These are phyloP conservation scores for Acer yangbiense DNA, from an alignment of 345 rosid genomes.

Conservation along the genomic window DNA sequence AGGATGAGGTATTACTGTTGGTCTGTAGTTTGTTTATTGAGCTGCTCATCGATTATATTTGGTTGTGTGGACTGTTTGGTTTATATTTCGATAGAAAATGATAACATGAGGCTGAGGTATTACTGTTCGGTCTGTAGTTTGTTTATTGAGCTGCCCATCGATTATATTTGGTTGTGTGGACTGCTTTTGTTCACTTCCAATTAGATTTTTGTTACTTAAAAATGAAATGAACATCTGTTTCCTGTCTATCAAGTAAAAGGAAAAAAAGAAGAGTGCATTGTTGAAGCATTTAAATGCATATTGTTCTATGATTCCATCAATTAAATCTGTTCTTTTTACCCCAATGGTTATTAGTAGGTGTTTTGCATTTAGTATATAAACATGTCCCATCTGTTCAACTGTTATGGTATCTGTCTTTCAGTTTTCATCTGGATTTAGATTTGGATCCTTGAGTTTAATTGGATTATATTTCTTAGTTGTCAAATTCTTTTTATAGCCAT, in stretches of 20 bases:
- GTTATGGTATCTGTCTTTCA: slow-evolving; percentile 6
- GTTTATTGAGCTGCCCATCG: background rate
- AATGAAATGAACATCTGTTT: background rate
- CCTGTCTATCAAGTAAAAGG: background rate
- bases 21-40: background rate
- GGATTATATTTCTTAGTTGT: background rate
- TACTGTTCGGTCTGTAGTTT: background rate
- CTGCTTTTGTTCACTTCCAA: background rate
- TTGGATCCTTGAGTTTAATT: background rate
- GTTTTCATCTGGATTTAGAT: slow-evolving; percentile 8
- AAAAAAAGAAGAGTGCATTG: background rate
- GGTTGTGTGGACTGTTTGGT: background rate
- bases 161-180: background rate
- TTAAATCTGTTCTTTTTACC: background rate
- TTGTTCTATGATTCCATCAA: background rate
- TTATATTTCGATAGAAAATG: too few relatives aligned
- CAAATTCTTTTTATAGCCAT: background rate
- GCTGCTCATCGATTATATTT: background rate
- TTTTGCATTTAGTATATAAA: background rate
- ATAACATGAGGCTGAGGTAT: background rate
- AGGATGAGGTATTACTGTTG: background rate
- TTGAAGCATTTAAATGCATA: background rate
- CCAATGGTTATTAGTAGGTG: background rate
- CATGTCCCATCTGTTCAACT: background rate
- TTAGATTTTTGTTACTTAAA: background rate